Percentiles rank a stretch among this genome's conserved stretches.
phyloP scores from a whole-genome alignment of 768 basidiomycete species.

The Russula griseocarnosa region DNA sequence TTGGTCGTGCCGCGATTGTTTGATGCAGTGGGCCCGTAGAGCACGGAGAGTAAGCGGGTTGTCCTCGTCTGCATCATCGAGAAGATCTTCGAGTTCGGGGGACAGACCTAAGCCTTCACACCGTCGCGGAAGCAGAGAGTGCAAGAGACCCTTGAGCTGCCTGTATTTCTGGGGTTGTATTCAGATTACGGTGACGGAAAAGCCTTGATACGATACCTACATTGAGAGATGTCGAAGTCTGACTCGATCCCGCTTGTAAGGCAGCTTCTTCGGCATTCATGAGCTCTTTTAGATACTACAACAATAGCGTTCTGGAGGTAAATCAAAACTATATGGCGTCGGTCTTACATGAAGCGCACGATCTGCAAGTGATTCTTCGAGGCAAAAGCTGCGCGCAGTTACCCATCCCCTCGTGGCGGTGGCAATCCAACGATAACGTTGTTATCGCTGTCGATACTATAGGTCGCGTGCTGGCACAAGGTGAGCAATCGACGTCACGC shows the following conservation, averaged over 20 bases:
- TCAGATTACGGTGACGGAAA: background rate
- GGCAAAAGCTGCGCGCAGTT: slow-evolving; percentile 21
- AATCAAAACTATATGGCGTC: background rate
- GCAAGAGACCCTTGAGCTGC: slow-evolving; percentile 25
- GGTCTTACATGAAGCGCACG: slow-evolving; percentile 21
- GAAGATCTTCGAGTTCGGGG: slow-evolving; percentile 25
- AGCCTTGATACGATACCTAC: background rate
- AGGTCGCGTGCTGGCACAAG: slow-evolving; percentile 22
- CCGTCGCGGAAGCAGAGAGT: slow-evolving; percentile 21
- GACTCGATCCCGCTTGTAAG: slow-evolving; percentile 1
- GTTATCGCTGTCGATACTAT: slow-evolving; percentile 26
- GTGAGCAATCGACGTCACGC: background rate
- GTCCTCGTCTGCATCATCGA: slow-evolving; percentile 23
- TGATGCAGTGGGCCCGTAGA: slow-evolving; percentile 21
- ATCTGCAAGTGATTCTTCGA: slow-evolving; percentile 24
- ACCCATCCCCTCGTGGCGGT: slow-evolving; percentile 22
- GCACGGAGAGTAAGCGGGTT: slow-evolving; percentile 21
- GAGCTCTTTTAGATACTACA: slow-evolving; percentile 24
- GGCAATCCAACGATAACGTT: slow-evolving; percentile 25
- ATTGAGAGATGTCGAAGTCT: slow-evolving; percentile 3
- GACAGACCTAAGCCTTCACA: slow-evolving; percentile 15
- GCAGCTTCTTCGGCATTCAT: slow-evolving; percentile 22
- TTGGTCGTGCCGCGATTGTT: slow-evolving; percentile 18
- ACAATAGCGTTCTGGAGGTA: background rate
- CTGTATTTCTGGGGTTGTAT: slow-evolving; percentile 16